Evolutionary conservation across 805 yeast genomes (phyloP), one percentile per base, ranked within the genome.

Genomic region (Henningerozyma blattae): DNA sequence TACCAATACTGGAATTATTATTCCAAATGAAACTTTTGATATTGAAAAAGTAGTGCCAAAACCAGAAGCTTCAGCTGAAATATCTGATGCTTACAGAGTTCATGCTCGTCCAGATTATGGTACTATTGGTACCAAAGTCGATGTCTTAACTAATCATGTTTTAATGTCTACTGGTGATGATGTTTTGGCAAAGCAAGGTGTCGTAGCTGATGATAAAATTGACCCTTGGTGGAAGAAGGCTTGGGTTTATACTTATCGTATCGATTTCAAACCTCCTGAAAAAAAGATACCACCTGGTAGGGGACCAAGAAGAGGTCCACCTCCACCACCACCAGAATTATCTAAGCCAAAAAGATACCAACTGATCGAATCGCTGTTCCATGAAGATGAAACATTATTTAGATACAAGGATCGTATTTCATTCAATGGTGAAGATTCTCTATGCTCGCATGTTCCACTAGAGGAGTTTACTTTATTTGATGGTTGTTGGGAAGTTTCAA

Each of bases 391-490:
- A 20, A 42, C 44, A 16, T 31, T 43, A 14, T 36, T 18, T 27
- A 45, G 45, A 28, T 43, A 44, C 30, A 38, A 43, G 30, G 43
- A 41, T 30, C 34, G 41, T 17, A 45, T 46, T 25, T 41, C 47
- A 5, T 46, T 46, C 33, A 45, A 46, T 33, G 50, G 50, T 30
- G 47, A 46, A 38, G 50, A 46, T 27, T 38, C 44, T 18, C 25
- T 46, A 18, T 46, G 43, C 32, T 46, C 48, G 12, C 42, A 40
- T 25, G 39, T 45, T 28, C 47, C 50, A 22, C 28, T 44, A 13
- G 48, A 46, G 33, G 48, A 46, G 32, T 46, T 46, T 15, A 44
- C 48, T 14, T 29, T 46, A 20, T 46, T 46, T 28, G 43, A 44
- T 22, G 48, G 48, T 22, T 43, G 50, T 33, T 46, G 48, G 48